Conservation (phyloP, 1,139 yeast genomes). For the Sugiyamaella castrensis region DNA sequence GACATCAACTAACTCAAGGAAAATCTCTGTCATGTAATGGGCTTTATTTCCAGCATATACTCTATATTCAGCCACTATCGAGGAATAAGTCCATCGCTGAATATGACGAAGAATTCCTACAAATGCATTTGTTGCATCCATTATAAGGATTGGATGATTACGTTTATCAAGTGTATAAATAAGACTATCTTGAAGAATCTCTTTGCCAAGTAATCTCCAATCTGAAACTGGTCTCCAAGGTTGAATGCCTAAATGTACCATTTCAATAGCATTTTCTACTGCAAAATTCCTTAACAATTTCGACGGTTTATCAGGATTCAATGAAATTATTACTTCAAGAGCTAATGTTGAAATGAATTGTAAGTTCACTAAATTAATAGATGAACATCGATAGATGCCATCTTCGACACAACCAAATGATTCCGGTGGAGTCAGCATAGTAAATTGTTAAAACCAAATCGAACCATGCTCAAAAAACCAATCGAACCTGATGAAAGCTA, state of each 20-base stretch:
- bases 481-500: no score
- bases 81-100: conserved; percentile 85
- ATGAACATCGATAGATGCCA: conserved; percentile 56
- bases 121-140: conserved; percentile 77
- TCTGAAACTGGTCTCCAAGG: conserved; percentile 38
- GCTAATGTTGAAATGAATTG: conserved; percentile 72
- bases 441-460: neutral
- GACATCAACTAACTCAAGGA: conserved; percentile 62
- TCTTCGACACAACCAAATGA: conserved; percentile 60
- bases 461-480: neutral
- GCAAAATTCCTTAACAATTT: conserved; percentile 48
- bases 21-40: conserved; percentile 78
- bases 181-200: conserved; percentile 38
- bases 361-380: conserved; percentile 65
- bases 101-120: conserved; percentile 77
- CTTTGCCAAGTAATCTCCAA: conserved; percentile 35
- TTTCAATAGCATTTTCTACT: conserved; percentile 33
- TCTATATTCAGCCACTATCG: conserved; percentile 81
- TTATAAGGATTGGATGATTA: conserved; percentile 66
- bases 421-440: conserved; percentile 58
- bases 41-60: conserved; percentile 70
- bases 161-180: conserved; percentile 55
- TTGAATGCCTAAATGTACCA: conserved; percentile 39
- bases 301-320: conserved; percentile 62
- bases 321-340: conserved; percentile 61